Evolutionary conservation across 1,139 yeast genomes (phyloP), one percentile per base, ranked within the genome.

Genomic region (Taphrina populina): DNA sequence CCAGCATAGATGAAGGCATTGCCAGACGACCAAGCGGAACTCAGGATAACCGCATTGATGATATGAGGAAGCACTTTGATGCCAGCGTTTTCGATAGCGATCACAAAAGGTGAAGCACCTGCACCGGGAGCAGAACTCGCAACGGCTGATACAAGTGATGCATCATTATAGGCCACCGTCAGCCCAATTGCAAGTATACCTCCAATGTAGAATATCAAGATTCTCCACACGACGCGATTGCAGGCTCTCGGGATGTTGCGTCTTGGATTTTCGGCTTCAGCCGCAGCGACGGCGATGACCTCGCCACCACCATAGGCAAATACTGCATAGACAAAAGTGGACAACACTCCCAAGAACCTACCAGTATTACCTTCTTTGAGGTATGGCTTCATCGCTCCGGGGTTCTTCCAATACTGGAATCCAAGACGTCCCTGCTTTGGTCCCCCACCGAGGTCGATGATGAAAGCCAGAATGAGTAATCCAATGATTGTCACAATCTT

Each of bases 261-360:
- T 67, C 84, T 75, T 55, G 95, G 95, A 68, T 84, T 81, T 43
- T 75, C 75, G 43, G 95, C 81, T 70, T 88, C 95, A 17, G 94
- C 88, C 33, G 95, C 88, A 17, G 95, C 88, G 62, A 88, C 73
- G 56, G 94, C 94, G 58, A 84, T 84, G 66, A 84, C 75, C 70
- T 86, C 95, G 54, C 84, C 80, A 64, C 94, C 94, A 55, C 90
- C 88, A 65, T 85, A 84, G 3, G 95, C 81, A 70, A 87, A 88
- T 4, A 95, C 94, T 24, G 95, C 94, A 29, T 83, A 79, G 52
- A 88, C 88, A 65, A 88, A 84, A 29, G 84, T 84, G n/a, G 86
- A 74, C 65, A 88, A 80, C 26, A 87, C 81, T 63, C 96, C 96
- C 67, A 88, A 87, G 74, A 79, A 86, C 58, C 73, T 23, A 11